Percentiles rank a stretch among this genome's conserved stretches.
Conservation (phyloP, 805 yeast species). For the Lipomyces orientalis region DNA sequence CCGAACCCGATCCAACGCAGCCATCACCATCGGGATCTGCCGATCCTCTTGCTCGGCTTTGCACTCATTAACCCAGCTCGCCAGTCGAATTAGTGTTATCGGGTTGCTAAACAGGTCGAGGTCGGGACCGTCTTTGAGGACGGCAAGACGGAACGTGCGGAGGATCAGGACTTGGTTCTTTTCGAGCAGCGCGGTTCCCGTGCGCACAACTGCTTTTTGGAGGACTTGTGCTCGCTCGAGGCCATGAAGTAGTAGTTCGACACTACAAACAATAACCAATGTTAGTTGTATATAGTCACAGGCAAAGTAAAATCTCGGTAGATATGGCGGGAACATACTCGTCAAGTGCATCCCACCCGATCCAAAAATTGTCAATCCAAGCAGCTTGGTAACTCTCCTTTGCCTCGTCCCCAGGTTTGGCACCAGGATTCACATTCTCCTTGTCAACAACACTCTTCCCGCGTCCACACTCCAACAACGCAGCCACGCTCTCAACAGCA, state of each 20-base stretch:
- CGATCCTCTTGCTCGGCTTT: conserved; percentile 28
- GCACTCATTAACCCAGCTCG: conserved; percentile 84
- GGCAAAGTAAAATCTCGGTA: neutral
- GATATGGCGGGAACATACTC: conserved; percentile 30
- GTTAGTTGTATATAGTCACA: too few species aligned
- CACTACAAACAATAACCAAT: conserved; percentile 36
- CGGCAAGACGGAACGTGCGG: conserved; percentile 81
- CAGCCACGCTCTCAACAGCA: conserved; percentile 85
- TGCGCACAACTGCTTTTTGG: conserved; percentile 81
- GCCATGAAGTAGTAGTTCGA: conserved; percentile 68
- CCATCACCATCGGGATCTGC: conserved; percentile 39
- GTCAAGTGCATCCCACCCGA: conserved; percentile 67
- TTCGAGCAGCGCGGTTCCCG: conserved; percentile 89
- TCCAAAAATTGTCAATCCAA: conserved; percentile 80
- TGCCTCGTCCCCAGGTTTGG: conserved; percentile 10
- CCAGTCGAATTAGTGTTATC: conserved; percentile 78
- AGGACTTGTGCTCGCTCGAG: conserved; percentile 80
- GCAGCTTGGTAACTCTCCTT: conserved; percentile 41
- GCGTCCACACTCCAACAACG: conserved; percentile 65
- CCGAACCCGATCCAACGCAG: conserved; percentile 51
- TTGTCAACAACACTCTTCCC: conserved; percentile 36
- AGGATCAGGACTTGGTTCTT: conserved; percentile 79
- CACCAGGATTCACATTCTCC: conserved; percentile 40
- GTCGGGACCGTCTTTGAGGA: conserved; percentile 87
- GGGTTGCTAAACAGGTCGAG: conserved; percentile 82